A percentile compares a stretch with the other conserved stretches of the same genome.
Evolutionary conservation across 2,329 filamentous ascomycete species (phyloP).

Genomic region (Paracoccidioides brasiliensis): DNA sequence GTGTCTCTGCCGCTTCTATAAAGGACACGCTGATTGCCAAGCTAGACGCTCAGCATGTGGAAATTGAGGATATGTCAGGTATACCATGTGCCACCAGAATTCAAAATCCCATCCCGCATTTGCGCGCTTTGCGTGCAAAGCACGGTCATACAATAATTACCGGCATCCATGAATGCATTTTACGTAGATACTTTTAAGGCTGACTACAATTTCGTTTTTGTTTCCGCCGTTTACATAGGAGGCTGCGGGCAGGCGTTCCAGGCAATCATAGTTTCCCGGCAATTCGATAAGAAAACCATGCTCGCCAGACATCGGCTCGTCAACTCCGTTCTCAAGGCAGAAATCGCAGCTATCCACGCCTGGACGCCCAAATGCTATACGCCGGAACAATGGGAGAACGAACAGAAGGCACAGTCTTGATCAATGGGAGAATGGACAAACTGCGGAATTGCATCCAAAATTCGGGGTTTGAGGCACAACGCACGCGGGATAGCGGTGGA

Average conservation of each 20-base stretch:
- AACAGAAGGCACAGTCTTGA: constrained; percentile 33
- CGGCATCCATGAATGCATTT: background rate
- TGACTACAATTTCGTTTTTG: constrained; percentile 1
- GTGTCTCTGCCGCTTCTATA: constrained; percentile 61
- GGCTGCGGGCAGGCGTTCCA: constrained; percentile 60
- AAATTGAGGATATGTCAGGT: constrained; percentile 90
- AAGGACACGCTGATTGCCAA: constrained; percentile 54
- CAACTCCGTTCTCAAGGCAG: constrained; percentile 67
- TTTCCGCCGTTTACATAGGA: constrained; percentile 31
- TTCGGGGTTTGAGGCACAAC: no score
- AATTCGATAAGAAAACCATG: constrained; percentile 58
- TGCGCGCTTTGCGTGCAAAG: background rate
- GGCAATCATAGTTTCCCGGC: constrained; percentile 55
- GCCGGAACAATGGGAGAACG: constrained; percentile 72
- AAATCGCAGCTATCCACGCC: constrained; percentile 84
- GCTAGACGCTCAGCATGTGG: constrained; percentile 63
- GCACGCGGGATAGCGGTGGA: background rate
- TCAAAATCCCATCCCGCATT: background rate
- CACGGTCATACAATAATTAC: background rate
- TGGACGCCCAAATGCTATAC: constrained; percentile 94
- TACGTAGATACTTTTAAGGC: background rate
- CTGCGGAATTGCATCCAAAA: background rate
- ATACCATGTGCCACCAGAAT: constrained; percentile 18
- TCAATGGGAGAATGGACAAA: background rate
- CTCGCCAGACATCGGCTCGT: constrained; percentile 78